Conservation (phyloP, 768 basidiomycete genomes). For the Leucocoprinus leucothites region DNA sequence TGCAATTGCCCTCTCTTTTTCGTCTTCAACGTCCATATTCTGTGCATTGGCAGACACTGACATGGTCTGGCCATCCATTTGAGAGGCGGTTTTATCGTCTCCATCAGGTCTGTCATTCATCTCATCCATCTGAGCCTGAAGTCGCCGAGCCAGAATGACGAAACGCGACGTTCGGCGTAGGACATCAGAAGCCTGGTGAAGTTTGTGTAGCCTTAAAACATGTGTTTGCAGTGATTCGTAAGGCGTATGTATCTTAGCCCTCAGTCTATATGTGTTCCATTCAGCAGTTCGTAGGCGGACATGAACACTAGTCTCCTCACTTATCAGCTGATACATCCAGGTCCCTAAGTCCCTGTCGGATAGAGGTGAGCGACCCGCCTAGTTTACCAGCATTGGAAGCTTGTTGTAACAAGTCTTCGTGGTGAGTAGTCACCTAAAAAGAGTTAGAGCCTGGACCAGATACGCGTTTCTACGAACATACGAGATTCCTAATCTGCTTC, state of each 20-base stretch:
- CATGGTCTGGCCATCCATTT: constrained; percentile 17
- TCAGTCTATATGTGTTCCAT: constrained; percentile 48
- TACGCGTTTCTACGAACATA: constrained; percentile 33
- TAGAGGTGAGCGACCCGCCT: constrained; percentile 62
- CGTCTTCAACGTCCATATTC: constrained; percentile 55
- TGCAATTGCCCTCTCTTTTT: constrained; percentile 83
- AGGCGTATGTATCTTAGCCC: constrained; percentile 81
- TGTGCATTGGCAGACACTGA: constrained; percentile 20
- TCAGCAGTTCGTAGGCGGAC: not conserved
- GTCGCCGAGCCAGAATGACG: constrained; percentile 73
- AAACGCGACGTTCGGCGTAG: constrained; percentile 84
- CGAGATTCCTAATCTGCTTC: constrained; percentile 84
- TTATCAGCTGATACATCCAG: constrained; percentile 76
- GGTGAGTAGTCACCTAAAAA: constrained; percentile 73
- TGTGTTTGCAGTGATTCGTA: constrained; percentile 71
- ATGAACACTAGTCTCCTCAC: constrained; percentile 34
- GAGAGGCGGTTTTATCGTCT: constrained; percentile 15
- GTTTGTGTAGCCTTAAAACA: constrained; percentile 69
- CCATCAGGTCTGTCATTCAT: constrained; percentile 35
- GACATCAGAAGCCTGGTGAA: constrained; percentile 83
- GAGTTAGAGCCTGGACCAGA: constrained; percentile 3
- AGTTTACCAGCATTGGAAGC: constrained; percentile 75
- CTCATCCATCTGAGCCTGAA: constrained; percentile 84
- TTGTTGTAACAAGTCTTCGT: constrained; percentile 77
- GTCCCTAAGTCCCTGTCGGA: constrained; percentile 68